These are phyloP conservation scores for Sporothrix brasiliensis DNA, from an alignment of 2,329 filamentous ascomycete species.

Conservation along the genomic window DNA sequence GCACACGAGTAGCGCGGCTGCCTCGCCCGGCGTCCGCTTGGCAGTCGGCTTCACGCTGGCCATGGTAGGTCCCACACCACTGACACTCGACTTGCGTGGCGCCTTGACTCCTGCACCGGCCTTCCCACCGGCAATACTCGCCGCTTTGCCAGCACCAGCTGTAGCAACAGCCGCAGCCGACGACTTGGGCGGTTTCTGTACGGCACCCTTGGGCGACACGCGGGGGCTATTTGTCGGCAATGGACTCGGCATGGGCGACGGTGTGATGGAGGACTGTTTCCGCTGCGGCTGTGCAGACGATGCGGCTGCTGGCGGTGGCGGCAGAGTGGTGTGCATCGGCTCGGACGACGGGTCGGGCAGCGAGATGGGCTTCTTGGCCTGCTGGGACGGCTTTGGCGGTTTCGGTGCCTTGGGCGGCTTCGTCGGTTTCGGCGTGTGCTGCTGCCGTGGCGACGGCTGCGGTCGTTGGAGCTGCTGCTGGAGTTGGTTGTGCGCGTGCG, in stretches of 20 bases:
- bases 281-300: background rate
- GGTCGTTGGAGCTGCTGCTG: slow-evolving; percentile 21
- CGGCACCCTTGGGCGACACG: slow-evolving; percentile 34
- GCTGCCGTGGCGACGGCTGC: slow-evolving; percentile 37
- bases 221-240: slow-evolving; percentile 33
- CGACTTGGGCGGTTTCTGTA: slow-evolving; percentile 34
- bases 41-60: slow-evolving; percentile 43
- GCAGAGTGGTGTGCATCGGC: slow-evolving; percentile 28
- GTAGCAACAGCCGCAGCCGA: slow-evolving; percentile 1
- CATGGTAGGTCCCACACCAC: slow-evolving; percentile 35
- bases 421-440: slow-evolving; percentile 38
- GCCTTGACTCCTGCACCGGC: slow-evolving; percentile 1
- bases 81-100: slow-evolving; percentile 37
- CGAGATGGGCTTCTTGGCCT: slow-evolving; percentile 32
- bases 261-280: slow-evolving; percentile 29
- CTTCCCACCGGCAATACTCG: background rate
- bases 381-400: slow-evolving; percentile 29
- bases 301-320: slow-evolving; percentile 26
- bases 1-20: slow-evolving; percentile 64
- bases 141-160: background rate
- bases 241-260: slow-evolving; percentile 32
- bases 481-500: slow-evolving; percentile 39
- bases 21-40: slow-evolving; percentile 51
- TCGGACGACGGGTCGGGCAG: slow-evolving; percentile 32
- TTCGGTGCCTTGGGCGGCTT: slow-evolving; percentile 31